Evolutionary conservation across 1,284 basidiomycete species (phyloP).

Genomic region (Heimioporus retisporus): DNA sequence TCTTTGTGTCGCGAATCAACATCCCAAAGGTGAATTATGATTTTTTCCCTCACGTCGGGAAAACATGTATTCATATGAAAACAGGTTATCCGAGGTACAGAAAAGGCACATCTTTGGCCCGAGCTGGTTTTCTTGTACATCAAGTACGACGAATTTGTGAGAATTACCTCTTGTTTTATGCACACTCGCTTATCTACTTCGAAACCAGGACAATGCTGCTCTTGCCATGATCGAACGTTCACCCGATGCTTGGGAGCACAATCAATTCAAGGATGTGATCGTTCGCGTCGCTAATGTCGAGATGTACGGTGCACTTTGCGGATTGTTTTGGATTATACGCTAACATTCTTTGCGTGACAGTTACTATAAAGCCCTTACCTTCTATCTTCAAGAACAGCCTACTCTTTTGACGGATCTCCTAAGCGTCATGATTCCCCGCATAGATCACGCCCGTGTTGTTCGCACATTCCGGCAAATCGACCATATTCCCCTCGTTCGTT

Average conservation of each 20-base stretch:
- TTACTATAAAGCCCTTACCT: slow-evolving; percentile 90
- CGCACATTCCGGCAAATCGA: slow-evolving; percentile 97
- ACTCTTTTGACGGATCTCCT: slow-evolving; percentile 94
- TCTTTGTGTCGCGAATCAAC: slow-evolving; percentile 98
- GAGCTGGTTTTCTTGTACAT: slow-evolving; percentile 99
- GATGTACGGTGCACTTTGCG: slow-evolving; percentile 68
- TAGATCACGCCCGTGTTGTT: slow-evolving; percentile 96
- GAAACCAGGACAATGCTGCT: slow-evolving; percentile 88
- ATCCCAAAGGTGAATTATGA: slow-evolving; percentile 72
- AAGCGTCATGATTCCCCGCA: slow-evolving; percentile 91
- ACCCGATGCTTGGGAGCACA: slow-evolving; percentile 98
- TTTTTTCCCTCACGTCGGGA: slow-evolving; percentile 7
- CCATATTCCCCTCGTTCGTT: slow-evolving; percentile 95
- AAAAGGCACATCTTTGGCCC: slow-evolving; percentile 99
- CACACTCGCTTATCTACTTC: slow-evolving; percentile 4
- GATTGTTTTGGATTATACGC: not conserved
- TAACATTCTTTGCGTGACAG: slow-evolving; percentile 47
- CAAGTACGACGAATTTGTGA: slow-evolving; percentile 95
- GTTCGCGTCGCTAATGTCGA: slow-evolving; percentile 98
- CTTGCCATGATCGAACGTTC: slow-evolving; percentile 98
- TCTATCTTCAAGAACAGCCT: slow-evolving; percentile 96
- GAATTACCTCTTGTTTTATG: slow-evolving; percentile 40
- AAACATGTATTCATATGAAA: slow-evolving; percentile 21
- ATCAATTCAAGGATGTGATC: slow-evolving; percentile 97
- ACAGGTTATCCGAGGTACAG: slow-evolving; percentile 93